A percentile compares a stretch with the other conserved stretches of the same genome.
phyloP scores from a whole-genome alignment of 345 rosid species.

The Eutrema yunnanense region DNA sequence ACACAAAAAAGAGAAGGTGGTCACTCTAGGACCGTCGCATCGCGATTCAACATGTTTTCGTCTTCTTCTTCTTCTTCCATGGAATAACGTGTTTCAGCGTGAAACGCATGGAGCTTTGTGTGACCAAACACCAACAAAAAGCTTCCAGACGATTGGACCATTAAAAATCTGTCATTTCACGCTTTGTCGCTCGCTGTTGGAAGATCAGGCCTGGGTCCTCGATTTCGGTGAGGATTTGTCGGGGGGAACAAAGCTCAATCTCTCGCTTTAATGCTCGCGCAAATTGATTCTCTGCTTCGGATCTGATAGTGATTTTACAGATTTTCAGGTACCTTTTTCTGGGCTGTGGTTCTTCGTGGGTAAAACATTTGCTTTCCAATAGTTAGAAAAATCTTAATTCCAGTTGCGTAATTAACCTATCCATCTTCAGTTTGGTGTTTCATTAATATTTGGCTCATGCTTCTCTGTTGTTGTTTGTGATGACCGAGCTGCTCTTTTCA shows the following conservation, averaged over 20 bases:
- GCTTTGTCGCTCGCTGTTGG: constrained; percentile 20
- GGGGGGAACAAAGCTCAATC: not conserved
- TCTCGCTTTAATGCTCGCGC: not conserved
- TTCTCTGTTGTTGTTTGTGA: not conserved
- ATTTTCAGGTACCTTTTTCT: not conserved
- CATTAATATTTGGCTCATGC: not conserved
- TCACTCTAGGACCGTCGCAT: constrained; percentile 10
- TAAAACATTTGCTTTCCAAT: not conserved
- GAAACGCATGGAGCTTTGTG: constrained; percentile 15
- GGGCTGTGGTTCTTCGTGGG: constrained; percentile 1
- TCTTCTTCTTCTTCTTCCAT: constrained; percentile 20
- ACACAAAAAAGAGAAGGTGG: not conserved
- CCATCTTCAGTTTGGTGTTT: not conserved
- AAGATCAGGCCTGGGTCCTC: constrained; percentile 1
- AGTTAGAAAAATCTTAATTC: not conserved
- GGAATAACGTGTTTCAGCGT: constrained; percentile 14
- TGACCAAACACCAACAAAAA: constrained; percentile 2
- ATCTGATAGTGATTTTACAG: constrained; percentile 25
- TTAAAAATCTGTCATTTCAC: not conserved
- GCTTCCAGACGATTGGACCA: constrained; percentile 17
- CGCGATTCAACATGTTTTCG: constrained; percentile 8
- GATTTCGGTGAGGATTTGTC: constrained; percentile 13
- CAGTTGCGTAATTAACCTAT: not conserved
- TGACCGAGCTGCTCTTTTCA: not conserved
- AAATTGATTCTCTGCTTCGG: not conserved